Conservation (phyloP, 2,329 filamentous ascomycete species). For the Ascochyta koolunga region DNA sequence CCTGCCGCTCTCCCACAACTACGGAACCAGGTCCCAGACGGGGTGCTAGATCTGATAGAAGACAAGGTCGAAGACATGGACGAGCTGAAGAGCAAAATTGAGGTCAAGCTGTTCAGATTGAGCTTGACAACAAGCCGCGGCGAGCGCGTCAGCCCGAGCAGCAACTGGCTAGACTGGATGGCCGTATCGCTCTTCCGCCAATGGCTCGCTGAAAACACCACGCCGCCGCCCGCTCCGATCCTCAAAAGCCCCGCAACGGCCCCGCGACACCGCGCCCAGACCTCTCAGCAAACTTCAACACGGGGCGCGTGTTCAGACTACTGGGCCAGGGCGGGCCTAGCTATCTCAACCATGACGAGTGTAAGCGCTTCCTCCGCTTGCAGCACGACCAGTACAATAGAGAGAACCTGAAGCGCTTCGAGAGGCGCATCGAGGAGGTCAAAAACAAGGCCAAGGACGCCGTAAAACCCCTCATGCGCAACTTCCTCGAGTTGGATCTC, state of each 20-base stretch:
- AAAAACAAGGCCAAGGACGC: conserved; percentile 82
- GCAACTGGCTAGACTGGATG: conserved; percentile 87
- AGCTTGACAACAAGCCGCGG: conserved; percentile 78
- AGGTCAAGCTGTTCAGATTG: conserved; percentile 81
- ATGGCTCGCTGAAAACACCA: conserved; percentile 90
- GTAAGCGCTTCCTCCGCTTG: conserved; percentile 87
- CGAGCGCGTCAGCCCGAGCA: conserved; percentile 80
- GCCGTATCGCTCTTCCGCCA: conserved; percentile 86
- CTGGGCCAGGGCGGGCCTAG: conserved; percentile 69
- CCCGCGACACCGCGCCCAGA: conserved; percentile 19
- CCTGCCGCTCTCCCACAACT: conserved; percentile 79
- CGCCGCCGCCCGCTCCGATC: conserved; percentile 67
- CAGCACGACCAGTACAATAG: conserved; percentile 81
- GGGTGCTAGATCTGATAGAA: conserved; percentile 87
- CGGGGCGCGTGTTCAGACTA: conserved; percentile 77
- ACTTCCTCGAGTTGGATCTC: conserved; percentile 80
- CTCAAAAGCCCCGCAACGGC: conserved; percentile 47
- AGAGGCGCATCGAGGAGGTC: conserved; percentile 85
- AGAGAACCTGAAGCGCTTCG: conserved; percentile 85
- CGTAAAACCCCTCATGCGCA: conserved; percentile 85
- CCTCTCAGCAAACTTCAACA: conserved; percentile 54
- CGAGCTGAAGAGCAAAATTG: conserved; percentile 78
- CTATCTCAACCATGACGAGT: conserved; percentile 84
- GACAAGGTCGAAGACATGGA: conserved; percentile 94
- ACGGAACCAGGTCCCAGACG: conserved; percentile 70